Conservation (phyloP, 148 eudicot genomes). For the Camellia japonica region DNA sequence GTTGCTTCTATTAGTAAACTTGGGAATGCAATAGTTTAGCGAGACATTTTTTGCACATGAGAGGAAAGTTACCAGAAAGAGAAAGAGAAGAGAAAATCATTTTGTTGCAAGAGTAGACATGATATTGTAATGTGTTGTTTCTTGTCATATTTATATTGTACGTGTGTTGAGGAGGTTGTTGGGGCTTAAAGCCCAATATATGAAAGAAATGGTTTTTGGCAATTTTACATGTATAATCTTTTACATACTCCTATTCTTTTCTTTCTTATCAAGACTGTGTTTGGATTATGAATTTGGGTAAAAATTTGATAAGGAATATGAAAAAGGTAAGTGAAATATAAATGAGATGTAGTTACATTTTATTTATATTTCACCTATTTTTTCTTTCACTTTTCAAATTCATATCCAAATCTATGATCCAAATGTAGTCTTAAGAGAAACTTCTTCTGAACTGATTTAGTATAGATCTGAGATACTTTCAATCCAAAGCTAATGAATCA, state of each 20-base stretch:
- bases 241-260: background rate
- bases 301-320: too few species aligned
- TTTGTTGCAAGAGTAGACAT: background rate
- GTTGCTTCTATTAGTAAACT: slow-evolving; percentile 7
- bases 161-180: background rate
- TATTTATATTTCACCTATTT: too few species aligned
- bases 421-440: too few species aligned
- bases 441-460: too few species aligned
- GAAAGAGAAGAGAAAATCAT: background rate
- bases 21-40: background rate
- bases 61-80: slow-evolving; percentile 1
- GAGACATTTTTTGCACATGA: slow-evolving; percentile 1
- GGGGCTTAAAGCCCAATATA: slow-evolving; percentile 13
- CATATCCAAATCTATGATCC: too few species aligned
- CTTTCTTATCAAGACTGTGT: background rate
- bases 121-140: slow-evolving; percentile 2
- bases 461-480: too few species aligned
- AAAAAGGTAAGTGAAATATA: too few species aligned
- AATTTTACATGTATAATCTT: background rate
- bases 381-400: too few species aligned
- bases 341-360: too few species aligned
- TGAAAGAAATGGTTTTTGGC: background rate
- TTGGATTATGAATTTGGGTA: too few species aligned
- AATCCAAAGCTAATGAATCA: too few species aligned
- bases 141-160: background rate